Evolutionary conservation across 1,284 basidiomycete species (phyloP).

Genomic region (Fereydounia khargensis): DNA sequence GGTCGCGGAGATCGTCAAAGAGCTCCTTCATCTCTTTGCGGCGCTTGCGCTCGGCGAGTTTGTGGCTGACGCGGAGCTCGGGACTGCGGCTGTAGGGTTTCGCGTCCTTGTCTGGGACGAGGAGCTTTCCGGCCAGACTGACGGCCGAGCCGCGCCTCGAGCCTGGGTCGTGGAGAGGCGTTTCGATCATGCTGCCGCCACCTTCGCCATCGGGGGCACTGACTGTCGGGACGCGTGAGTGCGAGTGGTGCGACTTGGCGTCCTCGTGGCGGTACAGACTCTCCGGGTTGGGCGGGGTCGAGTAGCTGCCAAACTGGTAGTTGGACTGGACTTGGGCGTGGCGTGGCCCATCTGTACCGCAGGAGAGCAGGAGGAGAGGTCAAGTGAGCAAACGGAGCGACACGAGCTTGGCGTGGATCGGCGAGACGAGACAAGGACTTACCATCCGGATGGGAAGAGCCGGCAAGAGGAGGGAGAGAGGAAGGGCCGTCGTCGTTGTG

Average conservation of each 20-base stretch:
- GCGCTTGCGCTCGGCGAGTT: constrained; percentile 54
- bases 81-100: constrained; percentile 52
- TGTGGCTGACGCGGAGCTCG: constrained; percentile 53
- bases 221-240: constrained; percentile 26
- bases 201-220: constrained; percentile 32
- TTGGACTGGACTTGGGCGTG: constrained; percentile 22
- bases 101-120: constrained; percentile 40
- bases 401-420: no score
- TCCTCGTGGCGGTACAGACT: constrained; percentile 16
- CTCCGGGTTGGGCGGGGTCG: constrained; percentile 17
- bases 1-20: constrained; percentile 53
- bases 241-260: constrained; percentile 1
- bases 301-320: constrained; percentile 34
- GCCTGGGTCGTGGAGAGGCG: constrained; percentile 4
- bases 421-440: no score
- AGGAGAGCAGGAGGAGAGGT: background rate
- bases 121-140: constrained; percentile 7
- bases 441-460: no score
- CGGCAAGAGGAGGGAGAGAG: constrained; percentile 4
- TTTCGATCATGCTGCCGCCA: constrained; percentile 17
- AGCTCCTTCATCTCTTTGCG: constrained; percentile 57
- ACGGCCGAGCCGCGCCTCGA: constrained; percentile 18
- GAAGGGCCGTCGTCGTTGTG: constrained; percentile 13
- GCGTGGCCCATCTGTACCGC: constrained; percentile 3
- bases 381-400: background rate